These are phyloP conservation scores for Ophiostoma triangulosporum DNA, from an alignment of 2,329 filamentous ascomycete genomes.

Conservation along the genomic window DNA sequence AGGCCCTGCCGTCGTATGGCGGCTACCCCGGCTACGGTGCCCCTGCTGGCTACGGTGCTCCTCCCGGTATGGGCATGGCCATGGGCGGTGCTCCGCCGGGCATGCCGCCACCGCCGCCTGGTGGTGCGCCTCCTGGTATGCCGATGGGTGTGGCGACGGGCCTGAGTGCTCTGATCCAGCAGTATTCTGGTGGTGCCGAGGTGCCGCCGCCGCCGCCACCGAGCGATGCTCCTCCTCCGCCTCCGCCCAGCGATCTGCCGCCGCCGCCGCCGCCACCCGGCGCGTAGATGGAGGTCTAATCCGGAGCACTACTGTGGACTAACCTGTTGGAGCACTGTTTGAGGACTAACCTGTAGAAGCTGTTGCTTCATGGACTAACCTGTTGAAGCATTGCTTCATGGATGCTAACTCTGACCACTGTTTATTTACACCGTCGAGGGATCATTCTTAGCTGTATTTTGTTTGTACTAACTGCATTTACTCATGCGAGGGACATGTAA, in stretches of 20 bases:
- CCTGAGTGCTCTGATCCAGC: conserved; percentile 52
- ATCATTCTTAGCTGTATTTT: too few relatives aligned
- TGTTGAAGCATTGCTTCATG: background rate
- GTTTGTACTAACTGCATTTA: too few relatives aligned
- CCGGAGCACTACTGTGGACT: too few relatives aligned
- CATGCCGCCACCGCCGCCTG: conserved; percentile 9
- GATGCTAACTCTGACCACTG: too few relatives aligned
- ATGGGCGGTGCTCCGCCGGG: conserved; percentile 11
- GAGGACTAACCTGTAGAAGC: background rate
- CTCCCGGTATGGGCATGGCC: conserved; percentile 34
- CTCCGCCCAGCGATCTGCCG: conserved; percentile 24
- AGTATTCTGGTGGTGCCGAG: conserved; percentile 28
- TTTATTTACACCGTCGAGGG: too few relatives aligned
- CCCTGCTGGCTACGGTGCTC: conserved; percentile 36
- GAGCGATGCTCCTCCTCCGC: conserved; percentile 22
- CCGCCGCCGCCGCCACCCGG: conserved; percentile 19
- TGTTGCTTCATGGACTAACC: background rate
- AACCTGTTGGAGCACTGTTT: background rate
- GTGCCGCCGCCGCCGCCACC: conserved; percentile 13
- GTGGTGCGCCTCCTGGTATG: conserved; percentile 4
- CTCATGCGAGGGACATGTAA: too few relatives aligned
- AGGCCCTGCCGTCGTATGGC: conserved; percentile 27
- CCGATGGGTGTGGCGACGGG: background rate
- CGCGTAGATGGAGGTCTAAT: conserved; percentile 2
- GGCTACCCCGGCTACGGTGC: conserved; percentile 30